Evolutionary conservation across 2,329 filamentous ascomycete genomes (phyloP), one percentile per base, ranked within the genome.

Genomic region (Fusarium coffeatum): DNA sequence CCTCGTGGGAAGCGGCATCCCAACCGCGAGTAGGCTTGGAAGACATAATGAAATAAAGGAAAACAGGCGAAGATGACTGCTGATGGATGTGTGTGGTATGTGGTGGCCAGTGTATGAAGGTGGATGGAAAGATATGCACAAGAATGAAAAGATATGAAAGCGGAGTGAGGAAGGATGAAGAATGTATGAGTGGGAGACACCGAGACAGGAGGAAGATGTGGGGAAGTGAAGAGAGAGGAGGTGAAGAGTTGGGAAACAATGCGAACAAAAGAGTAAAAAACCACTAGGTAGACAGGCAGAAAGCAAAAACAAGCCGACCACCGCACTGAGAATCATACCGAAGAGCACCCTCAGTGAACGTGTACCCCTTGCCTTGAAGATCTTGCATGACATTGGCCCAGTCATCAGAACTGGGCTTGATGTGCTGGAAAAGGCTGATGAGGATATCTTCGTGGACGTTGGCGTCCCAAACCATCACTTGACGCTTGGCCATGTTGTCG

Each of bases 391-490:
- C 74, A n/a, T 78, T 76, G 23, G 72, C 45, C 70, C 78, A 81
- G 13, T 82, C 77, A 1, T 72, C 72, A 0, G 66, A 41, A 4
- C 66, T 74, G 4, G 81, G 78, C 40, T 77, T 79, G 56, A 81
- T 67, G 9, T 79, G 74, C 27, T 79, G 76, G n/a, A 82, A 73
- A 25, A 86, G 61, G 28, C 79, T 79, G 9, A 81, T 59, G 37
- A 87, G 77, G 43, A 86, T 80, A 42, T 83, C 82, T 61, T 83
- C 76, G 47, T 86, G 83, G 20, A 81, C 78, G 11, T 77, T 75
- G 8, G 78, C 72, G 28, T 80, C 80, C 84, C 84, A 87, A 34
- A 75, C 78, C 69, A 79, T 80, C 18, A 72, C 63, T 58, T 76
- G 72, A 37, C 77, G 75, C n/a, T 67, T 66, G 45, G 72, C 61